These are phyloP conservation scores for Pythium periplocum DNA, from an alignment of 352 stramenopile genomes.

Conservation along the genomic window DNA sequence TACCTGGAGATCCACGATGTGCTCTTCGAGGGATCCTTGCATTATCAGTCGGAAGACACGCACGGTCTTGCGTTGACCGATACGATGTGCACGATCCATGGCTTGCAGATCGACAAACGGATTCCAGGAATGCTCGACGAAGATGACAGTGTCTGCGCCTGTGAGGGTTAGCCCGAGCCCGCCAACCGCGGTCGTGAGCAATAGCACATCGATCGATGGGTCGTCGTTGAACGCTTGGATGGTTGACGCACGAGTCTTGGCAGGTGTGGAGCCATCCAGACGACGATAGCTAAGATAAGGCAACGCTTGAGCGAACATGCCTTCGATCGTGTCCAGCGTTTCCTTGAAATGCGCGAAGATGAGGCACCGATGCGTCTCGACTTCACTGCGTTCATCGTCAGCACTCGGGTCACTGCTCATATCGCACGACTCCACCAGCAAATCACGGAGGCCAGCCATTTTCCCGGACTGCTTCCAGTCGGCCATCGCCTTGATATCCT, in stretches of 20 bases:
- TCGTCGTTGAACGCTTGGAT: conserved; percentile 93
- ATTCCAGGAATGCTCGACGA: conserved; percentile 98
- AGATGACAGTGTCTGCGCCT: conserved; percentile 95
- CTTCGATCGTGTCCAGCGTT: conserved; percentile 92
- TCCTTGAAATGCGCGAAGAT: conserved; percentile 94
- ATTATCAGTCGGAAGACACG: conserved; percentile 80
- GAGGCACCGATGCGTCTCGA: conserved; percentile 86
- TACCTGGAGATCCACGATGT: conserved; percentile 72
- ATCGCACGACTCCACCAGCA: conserved; percentile 70
- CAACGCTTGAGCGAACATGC: conserved; percentile 75
- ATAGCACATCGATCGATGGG: conserved; percentile 88
- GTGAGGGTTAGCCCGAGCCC: conserved; percentile 96
- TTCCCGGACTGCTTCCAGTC: conserved; percentile 90
- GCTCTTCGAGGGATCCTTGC: conserved; percentile 64
- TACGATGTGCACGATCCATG: conserved; percentile 82
- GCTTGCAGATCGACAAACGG: conserved; percentile 94
- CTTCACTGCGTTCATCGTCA: conserved; percentile 14
- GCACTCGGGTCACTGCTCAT: conserved; percentile 14
- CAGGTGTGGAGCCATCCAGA: conserved; percentile 89
- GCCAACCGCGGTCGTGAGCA: conserved; percentile 95
- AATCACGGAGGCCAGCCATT: conserved; percentile 72
- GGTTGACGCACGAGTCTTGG: conserved; percentile 62
- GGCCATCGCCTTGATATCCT: conserved; percentile 21
- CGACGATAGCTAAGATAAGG: conserved; percentile 76
- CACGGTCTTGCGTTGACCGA: conserved; percentile 66